phyloP scores from a whole-genome alignment of 2,329 filamentous ascomycete species.

The Cladosporium austrohemisphaericum region DNA sequence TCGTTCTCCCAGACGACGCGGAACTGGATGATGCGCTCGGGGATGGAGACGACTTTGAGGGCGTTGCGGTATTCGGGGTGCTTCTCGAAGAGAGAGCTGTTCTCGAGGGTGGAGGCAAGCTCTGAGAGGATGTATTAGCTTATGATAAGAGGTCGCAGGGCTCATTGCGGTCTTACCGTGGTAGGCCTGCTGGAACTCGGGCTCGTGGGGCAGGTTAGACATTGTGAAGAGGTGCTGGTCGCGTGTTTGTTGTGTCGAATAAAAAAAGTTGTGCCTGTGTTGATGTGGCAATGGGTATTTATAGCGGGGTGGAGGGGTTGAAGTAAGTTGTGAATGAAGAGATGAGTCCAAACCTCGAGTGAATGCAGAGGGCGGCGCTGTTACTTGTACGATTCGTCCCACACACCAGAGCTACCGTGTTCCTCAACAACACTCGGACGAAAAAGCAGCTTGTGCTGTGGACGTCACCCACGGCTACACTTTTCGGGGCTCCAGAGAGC shows the following conservation, averaged over 20 bases:
- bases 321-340: constrained; percentile 5
- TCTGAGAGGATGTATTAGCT: constrained; percentile 53
- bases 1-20: constrained; percentile 96
- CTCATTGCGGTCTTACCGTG: constrained; percentile 59
- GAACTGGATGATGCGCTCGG: constrained; percentile 96
- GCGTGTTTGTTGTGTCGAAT: background rate
- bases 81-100: constrained; percentile 87
- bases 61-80: constrained; percentile 93
- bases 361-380: background rate
- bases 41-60: constrained; percentile 80
- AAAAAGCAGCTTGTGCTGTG: constrained; percentile 12
- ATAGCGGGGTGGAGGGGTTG: background rate
- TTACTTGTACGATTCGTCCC: constrained; percentile 8
- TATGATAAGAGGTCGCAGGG: background rate
- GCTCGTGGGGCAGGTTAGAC: constrained; percentile 61
- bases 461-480: constrained; percentile 13
- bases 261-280: background rate
- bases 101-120: constrained; percentile 89
- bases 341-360: background rate
- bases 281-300: background rate
- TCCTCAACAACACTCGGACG: constrained; percentile 8
- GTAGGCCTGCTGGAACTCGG: constrained; percentile 98
- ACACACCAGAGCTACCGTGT: constrained; percentile 2
- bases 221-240: constrained; percentile 12
- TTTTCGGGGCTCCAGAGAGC: constrained; percentile 6